These are phyloP conservation scores for Trifolium subterraneum DNA, from an alignment of 306 rosid genomes.

Conservation along the genomic window DNA sequence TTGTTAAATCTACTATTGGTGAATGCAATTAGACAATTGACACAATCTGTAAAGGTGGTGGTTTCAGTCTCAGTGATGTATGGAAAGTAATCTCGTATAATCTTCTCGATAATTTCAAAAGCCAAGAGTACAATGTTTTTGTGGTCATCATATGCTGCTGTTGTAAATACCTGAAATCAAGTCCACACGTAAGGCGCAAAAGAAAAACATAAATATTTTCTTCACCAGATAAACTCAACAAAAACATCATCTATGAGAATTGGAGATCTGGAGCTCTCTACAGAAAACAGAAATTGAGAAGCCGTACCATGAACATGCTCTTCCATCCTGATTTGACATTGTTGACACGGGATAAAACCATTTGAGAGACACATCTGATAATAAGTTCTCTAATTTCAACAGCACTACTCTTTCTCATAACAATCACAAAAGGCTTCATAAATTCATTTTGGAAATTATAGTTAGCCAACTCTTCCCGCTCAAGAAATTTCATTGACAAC, in stretches of 20 bases:
- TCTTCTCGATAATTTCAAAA: constrained; percentile 96
- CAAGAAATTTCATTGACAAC: constrained; percentile 96
- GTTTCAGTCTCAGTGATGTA: constrained; percentile 96
- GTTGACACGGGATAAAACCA: constrained; percentile 96
- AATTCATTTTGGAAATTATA: constrained; percentile 98
- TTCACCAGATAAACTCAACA: constrained; percentile 36
- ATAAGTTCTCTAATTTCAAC: constrained; percentile 98
- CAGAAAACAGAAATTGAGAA: constrained; percentile 39
- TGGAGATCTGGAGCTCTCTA: constrained; percentile 39
- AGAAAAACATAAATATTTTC: neutral
- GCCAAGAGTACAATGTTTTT: constrained; percentile 96
- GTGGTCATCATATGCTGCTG: constrained; percentile 99
- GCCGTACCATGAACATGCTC: constrained; percentile 98
- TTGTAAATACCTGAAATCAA: constrained; percentile 88
- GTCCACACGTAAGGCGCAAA: constrained; percentile 37
- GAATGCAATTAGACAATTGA: constrained; percentile 96
- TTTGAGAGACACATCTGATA: constrained; percentile 97
- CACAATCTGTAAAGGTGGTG: constrained; percentile 97
- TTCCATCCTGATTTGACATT: constrained; percentile 99
- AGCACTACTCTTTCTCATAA: constrained; percentile 94
- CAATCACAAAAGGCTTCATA: constrained; percentile 98
- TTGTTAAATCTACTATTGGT: constrained; percentile 96
- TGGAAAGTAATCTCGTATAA: constrained; percentile 79
- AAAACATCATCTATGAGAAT: constrained; percentile 6
- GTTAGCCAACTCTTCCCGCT: constrained; percentile 97